Evolutionary conservation across 257 asterid genomes (phyloP).

Genomic region (Solanum infundibuliforme): DNA sequence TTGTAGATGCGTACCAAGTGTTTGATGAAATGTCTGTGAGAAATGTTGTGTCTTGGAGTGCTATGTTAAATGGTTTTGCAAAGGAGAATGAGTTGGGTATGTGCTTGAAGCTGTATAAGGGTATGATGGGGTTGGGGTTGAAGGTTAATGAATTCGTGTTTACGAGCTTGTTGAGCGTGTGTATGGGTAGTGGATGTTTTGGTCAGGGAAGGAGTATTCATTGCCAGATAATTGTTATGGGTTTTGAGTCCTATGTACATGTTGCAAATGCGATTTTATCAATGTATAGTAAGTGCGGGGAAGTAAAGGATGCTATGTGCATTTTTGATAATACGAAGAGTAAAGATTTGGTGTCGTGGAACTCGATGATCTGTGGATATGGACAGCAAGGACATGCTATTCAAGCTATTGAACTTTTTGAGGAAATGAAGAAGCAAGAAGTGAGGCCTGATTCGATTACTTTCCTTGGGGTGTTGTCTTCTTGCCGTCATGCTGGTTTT

Average conservation of each 20-base stretch:
- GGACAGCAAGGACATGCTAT: conserved; percentile 19
- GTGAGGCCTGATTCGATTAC: conserved; percentile 26
- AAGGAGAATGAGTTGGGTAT: conserved; percentile 11
- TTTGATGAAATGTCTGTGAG: conserved; percentile 25
- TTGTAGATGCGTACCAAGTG: conserved; percentile 7
- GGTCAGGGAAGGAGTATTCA: conserved; percentile 24
- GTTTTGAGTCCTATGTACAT: conserved; percentile 7
- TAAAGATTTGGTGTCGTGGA: conserved; percentile 36
- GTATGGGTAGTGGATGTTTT: conserved; percentile 23
- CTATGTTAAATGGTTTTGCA: conserved; percentile 20
- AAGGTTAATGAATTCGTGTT: conserved; percentile 17
- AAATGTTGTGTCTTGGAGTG: conserved; percentile 30
- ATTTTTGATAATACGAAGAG: conserved; percentile 7
- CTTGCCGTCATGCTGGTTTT: conserved; percentile 31
- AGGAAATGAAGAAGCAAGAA: conserved; percentile 16
- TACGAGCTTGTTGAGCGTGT: conserved; percentile 15
- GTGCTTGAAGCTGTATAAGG: conserved; percentile 14
- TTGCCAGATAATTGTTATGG: conserved; percentile 15
- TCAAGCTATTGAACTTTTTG: conserved; percentile 21
- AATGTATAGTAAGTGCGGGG: conserved; percentile 29
- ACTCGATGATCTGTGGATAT: conserved; percentile 28
- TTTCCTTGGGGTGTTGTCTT: conserved; percentile 26
- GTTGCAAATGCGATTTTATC: conserved; percentile 21
- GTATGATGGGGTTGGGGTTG: conserved; percentile 9
- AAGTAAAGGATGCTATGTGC: conserved; percentile 10